phyloP scores from a whole-genome alignment of 495 filamentous ascomycete genomes.

The Penicillium verhagenii region DNA sequence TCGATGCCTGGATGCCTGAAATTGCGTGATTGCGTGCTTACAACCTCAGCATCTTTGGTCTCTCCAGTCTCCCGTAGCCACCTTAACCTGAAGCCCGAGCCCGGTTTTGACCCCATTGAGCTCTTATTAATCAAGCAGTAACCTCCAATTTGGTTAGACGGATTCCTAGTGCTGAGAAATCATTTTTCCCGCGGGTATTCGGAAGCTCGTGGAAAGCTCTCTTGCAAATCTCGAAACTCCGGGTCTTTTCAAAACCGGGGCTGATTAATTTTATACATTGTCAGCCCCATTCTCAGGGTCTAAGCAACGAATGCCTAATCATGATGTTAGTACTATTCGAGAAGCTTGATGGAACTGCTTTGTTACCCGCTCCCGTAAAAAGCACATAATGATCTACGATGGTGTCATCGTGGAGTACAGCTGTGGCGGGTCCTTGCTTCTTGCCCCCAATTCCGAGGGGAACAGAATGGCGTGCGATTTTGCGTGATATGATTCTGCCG shows the following conservation, averaged over 20 bases:
- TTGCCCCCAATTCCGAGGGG: background rate
- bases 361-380: background rate
- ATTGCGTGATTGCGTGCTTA: conserved; percentile 32
- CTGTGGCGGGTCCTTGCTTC: background rate
- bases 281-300: background rate
- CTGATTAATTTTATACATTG: background rate
- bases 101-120: background rate
- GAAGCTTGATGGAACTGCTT: background rate
- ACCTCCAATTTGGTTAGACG: background rate
- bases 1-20: background rate
- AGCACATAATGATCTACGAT: conserved; percentile 2
- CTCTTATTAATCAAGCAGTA: background rate
- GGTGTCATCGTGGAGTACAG: conserved; percentile 1
- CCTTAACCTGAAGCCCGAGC: background rate
- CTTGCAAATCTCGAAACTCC: background rate
- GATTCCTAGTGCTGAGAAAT: background rate
- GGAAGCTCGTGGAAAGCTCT: background rate
- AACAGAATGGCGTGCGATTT: background rate
- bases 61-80: conserved; percentile 8
- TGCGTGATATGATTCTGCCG: background rate
- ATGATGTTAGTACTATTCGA: background rate
- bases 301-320: background rate
- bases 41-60: conserved; percentile 38
- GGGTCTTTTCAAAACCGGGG: background rate
- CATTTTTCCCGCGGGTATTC: background rate